Percentiles rank a stretch among this genome's conserved stretches.
These are phyloP conservation scores for Flaveria trinervia DNA, from an alignment of 129 eudicot genomes.

Conservation along the genomic window DNA sequence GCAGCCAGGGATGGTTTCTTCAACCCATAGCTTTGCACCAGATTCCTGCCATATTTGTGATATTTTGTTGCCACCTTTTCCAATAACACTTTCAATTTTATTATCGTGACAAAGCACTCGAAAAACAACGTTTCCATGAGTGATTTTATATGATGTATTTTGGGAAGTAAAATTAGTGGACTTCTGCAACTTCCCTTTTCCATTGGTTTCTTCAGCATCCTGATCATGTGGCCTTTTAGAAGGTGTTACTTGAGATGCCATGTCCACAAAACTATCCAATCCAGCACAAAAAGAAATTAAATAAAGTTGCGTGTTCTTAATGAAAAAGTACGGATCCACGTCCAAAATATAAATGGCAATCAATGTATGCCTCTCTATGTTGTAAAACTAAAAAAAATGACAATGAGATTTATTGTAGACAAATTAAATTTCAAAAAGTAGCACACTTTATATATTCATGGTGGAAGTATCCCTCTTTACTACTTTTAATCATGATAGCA, in stretches of 20 bases:
- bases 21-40: slow-evolving; percentile 78
- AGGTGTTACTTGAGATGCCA: slow-evolving; percentile 74
- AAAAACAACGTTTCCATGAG: slow-evolving; percentile 53
- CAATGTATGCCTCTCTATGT: background rate
- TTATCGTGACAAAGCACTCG: slow-evolving; percentile 70
- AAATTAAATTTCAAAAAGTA: background rate
- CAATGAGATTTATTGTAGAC: background rate
- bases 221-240: slow-evolving; percentile 64
- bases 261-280: slow-evolving; percentile 29
- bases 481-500: background rate
- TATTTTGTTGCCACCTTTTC: slow-evolving; percentile 67
- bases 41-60: slow-evolving; percentile 74
- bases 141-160: slow-evolving; percentile 32
- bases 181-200: slow-evolving; percentile 70
- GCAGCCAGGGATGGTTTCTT: slow-evolving; percentile 79
- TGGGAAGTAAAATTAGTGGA: slow-evolving; percentile 35
- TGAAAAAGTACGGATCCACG: background rate
- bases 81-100: slow-evolving; percentile 59
- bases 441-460: background rate
- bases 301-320: background rate
- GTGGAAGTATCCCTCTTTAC: background rate
- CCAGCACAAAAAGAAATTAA: slow-evolving; percentile 17
- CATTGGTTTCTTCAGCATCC: slow-evolving; percentile 48
- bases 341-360: background rate
- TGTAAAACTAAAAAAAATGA: background rate